phyloP scores from a whole-genome alignment of 148 eudicot genomes.

The Polygonum aviculare region DNA sequence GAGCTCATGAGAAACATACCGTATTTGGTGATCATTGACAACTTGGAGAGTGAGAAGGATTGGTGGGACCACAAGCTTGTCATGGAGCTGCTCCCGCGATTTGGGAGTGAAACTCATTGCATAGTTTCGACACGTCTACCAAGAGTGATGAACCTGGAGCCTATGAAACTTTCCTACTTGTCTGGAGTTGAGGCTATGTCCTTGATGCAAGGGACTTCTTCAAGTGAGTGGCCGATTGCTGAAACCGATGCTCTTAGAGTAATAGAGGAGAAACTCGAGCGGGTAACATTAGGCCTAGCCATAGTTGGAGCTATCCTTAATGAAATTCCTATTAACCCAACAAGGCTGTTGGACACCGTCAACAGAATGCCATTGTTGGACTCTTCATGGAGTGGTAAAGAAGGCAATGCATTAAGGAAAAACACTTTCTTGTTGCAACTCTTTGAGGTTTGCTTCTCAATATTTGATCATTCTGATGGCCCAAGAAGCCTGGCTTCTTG shows the following conservation, averaged over 20 bases:
- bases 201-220: constrained; percentile 64
- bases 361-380: constrained; percentile 77
- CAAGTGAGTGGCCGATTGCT: constrained; percentile 45
- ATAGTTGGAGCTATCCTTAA: constrained; percentile 83
- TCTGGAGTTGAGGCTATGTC: constrained; percentile 93
- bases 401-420: constrained; percentile 41
- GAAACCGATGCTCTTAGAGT: constrained; percentile 76
- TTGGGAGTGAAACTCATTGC: constrained; percentile 90
- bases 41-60: constrained; percentile 86
- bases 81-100: constrained; percentile 96
- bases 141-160: constrained; percentile 77
- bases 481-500: constrained; percentile 79
- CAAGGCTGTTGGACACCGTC: constrained; percentile 78
- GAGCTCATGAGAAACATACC: constrained; percentile 93
- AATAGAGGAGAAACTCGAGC: constrained; percentile 93
- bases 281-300: constrained; percentile 77
- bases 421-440: constrained; percentile 78
- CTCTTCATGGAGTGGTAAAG: constrained; percentile 55
- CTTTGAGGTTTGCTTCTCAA: constrained; percentile 90
- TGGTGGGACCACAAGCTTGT: constrained; percentile 95
- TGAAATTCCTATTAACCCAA: constrained; percentile 89
- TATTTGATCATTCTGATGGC: constrained; percentile 92
- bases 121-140: constrained; percentile 77
- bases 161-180: constrained; percentile 77
- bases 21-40: constrained; percentile 77